Conservation (phyloP, 192 early-diverging fungal species). For the Piromyces finnis region DNA sequence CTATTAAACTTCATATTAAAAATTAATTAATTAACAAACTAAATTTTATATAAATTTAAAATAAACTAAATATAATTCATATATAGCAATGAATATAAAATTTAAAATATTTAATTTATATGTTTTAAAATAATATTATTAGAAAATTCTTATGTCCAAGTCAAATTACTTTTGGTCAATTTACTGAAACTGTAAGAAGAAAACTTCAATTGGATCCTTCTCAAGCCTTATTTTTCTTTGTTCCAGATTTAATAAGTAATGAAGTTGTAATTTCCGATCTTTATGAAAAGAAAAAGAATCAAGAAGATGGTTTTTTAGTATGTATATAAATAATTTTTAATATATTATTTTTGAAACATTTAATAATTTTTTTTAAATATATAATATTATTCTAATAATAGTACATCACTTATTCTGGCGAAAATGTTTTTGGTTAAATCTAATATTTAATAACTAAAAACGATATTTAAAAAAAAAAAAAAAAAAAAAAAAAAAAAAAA, state of each 20-base stretch:
- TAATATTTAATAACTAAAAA: not conserved
- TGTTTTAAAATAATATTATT: too few relatives aligned
- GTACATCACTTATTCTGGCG: not conserved
- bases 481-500: too few relatives aligned
- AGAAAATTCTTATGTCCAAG: not conserved
- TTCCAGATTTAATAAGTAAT: not conserved
- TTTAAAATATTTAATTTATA: too few relatives aligned
- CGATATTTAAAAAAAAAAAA: not conserved
- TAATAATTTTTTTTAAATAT: not conserved
- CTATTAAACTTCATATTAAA: too few relatives aligned
- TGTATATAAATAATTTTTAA: not conserved
- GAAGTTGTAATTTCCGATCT: not conserved
- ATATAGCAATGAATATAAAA: too few relatives aligned
- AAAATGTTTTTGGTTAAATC: not conserved
- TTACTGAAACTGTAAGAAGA: not conserved
- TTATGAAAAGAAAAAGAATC: not conserved
- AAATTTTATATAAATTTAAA: too few relatives aligned
- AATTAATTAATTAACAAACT: too few relatives aligned
- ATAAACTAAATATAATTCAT: too few relatives aligned
- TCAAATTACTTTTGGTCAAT: not conserved
- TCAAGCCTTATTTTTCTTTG: not conserved
- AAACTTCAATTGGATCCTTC: not conserved
- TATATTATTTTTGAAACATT: not conserved
- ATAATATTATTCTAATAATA: not conserved
- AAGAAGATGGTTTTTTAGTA: not conserved